A percentile compares a stretch with the other conserved stretches of the same genome.
These are phyloP conservation scores for Russula vinacea DNA, from an alignment of 768 basidiomycete species.

Conservation along the genomic window DNA sequence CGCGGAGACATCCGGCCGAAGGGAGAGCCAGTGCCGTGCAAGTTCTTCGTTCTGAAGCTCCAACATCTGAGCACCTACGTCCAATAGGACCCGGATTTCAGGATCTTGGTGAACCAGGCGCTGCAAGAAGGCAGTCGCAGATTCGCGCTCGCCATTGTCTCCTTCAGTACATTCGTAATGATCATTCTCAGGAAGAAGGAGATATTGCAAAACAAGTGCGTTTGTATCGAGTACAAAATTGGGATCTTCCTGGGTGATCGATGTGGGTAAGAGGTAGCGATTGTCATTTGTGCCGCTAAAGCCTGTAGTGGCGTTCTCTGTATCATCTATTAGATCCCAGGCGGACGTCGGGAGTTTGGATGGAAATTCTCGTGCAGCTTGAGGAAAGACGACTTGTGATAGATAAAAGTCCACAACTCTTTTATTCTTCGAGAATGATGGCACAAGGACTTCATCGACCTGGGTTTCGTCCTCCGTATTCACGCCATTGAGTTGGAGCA, in stretches of 20 bases:
- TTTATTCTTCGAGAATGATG: slow-evolving; percentile 40
- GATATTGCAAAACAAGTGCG: slow-evolving; percentile 43
- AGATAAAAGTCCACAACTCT: slow-evolving; percentile 48
- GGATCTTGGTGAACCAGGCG: slow-evolving; percentile 39
- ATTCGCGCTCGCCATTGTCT: slow-evolving; percentile 23
- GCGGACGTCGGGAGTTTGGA: slow-evolving; percentile 47
- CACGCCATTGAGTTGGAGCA: slow-evolving; percentile 40
- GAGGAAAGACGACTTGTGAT: slow-evolving; percentile 47
- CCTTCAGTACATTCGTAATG: slow-evolving; percentile 34
- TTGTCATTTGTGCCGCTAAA: slow-evolving; percentile 59
- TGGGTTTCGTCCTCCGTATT: slow-evolving; percentile 44
- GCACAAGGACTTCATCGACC: slow-evolving; percentile 34
- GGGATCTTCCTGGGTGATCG: slow-evolving; percentile 41
- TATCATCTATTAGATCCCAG: slow-evolving; percentile 51
- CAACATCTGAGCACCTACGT: slow-evolving; percentile 57
- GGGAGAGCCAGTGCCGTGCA: slow-evolving; percentile 42
- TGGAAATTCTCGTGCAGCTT: slow-evolving; percentile 48
- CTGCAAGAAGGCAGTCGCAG: slow-evolving; percentile 34
- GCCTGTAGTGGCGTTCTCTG: slow-evolving; percentile 42
- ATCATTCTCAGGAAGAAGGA: slow-evolving; percentile 44
- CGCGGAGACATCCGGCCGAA: slow-evolving; percentile 36
- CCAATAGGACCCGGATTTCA: slow-evolving; percentile 49
- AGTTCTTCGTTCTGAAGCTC: slow-evolving; percentile 47
- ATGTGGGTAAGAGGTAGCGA: slow-evolving; percentile 37
- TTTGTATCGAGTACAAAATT: slow-evolving; percentile 46